Percentiles rank a stretch among this genome's conserved stretches.
Conservation (phyloP, 1,139 yeast species). For the Lodderomyces oxycetoniae region DNA sequence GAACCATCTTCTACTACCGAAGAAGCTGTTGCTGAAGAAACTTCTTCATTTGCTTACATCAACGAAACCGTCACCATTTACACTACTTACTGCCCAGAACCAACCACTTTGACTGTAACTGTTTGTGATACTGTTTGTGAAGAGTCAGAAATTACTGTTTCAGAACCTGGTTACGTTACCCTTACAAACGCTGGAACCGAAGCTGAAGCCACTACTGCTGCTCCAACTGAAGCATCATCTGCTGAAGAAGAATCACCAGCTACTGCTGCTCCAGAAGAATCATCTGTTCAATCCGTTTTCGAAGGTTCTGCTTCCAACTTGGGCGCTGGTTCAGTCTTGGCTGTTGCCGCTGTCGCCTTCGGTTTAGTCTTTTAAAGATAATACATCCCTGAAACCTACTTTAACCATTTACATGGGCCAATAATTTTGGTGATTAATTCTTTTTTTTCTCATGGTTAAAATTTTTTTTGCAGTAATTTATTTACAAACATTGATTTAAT, state of each 20-base stretch:
- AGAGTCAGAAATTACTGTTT: conserved; percentile 5
- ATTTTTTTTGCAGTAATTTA: too few relatives aligned
- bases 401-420: too few relatives aligned
- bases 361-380: conserved; percentile 8
- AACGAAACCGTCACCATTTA: conserved; percentile 8
- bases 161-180: conserved; percentile 6
- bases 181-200: conserved; percentile 1
- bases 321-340: conserved; percentile 8
- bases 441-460: too few relatives aligned
- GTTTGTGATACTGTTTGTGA: conserved; percentile 9
- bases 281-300: background rate
- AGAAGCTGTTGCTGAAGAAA: background rate
- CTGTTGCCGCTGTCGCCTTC: conserved; percentile 9
- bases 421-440: too few relatives aligned
- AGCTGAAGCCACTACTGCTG: conserved; percentile 1
- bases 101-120: conserved; percentile 11
- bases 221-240: conserved; percentile 3
- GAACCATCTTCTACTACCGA: conserved; percentile 2
- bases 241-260: conserved; percentile 3
- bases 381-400: too few relatives aligned
- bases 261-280: background rate
- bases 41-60: conserved; percentile 2
- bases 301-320: conserved; percentile 8
- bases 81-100: conserved; percentile 11
- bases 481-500: too few relatives aligned